Evolutionary conservation across 2,329 filamentous ascomycete genomes (phyloP).

Genomic region (Domatiomyces globalis): DNA sequence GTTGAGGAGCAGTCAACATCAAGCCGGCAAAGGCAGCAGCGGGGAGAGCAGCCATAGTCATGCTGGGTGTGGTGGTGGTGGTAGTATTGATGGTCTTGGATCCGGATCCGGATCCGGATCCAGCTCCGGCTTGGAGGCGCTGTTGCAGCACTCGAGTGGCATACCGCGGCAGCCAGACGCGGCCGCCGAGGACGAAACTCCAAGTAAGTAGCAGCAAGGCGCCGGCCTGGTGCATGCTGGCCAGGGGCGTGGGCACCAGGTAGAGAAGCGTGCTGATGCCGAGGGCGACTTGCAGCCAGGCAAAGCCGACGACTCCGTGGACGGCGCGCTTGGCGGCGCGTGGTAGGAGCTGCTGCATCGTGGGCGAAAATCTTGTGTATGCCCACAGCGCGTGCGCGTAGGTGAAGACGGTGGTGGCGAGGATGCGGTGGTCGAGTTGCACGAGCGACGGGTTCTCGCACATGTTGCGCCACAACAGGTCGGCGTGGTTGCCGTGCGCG

Average conservation of each 20-base stretch:
- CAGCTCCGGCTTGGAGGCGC: not conserved
- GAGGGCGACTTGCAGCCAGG: constrained; percentile 64
- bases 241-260: constrained; percentile 76
- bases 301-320: constrained; percentile 68
- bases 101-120: no score
- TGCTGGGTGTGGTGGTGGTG: not conserved
- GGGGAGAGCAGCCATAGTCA: not conserved
- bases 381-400: constrained; percentile 64
- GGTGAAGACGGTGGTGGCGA: constrained; percentile 79
- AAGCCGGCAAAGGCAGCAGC: not conserved
- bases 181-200: constrained; percentile 62
- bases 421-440: constrained; percentile 85
- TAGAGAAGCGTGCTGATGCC: constrained; percentile 88
- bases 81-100: not conserved
- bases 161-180: constrained; percentile 52
- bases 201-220: constrained; percentile 73
- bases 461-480: constrained; percentile 94
- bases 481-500: constrained; percentile 33
- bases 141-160: not conserved
- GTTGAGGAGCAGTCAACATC: not conserved
- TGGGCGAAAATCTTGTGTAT: constrained; percentile 57
- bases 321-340: constrained; percentile 52
- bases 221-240: constrained; percentile 85
- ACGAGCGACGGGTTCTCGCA: constrained; percentile 93
- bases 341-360: constrained; percentile 46